Base-by-base conservation (phyloP, 306 rosid species). In the Dryas drummondii region DNA sequence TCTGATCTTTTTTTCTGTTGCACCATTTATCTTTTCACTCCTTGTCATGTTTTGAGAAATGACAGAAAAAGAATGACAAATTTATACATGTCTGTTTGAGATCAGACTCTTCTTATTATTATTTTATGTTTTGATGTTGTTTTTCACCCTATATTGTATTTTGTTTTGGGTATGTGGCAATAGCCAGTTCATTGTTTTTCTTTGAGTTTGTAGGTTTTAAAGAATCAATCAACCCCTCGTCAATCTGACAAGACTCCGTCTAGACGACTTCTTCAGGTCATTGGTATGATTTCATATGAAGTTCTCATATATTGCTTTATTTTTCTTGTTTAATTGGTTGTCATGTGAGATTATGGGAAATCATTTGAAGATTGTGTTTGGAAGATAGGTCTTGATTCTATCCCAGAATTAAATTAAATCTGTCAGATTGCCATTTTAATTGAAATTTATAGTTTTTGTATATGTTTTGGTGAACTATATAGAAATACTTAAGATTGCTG, bases 221-320 rank as follows among this genome's bases (percentile, higher is more conserved):
- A 83, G 91, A 78, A 65, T 79, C 96, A 88, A 78, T 85, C 97
- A 54, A 74, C 78, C 77, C 84, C 88, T 80, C 93, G 97, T 48
- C 85, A 86, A 70, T 81, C 53, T 27, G 97, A 94, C 78, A 90
- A 86, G 90, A 84, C 87, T 70, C 83, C 85, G 26, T 46, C 91
- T 41, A 87, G 66, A 65, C 83, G 97, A 83, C 87, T 90, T 80
- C 93, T 94, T 80, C 99, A 90, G 91, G 97, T 94, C 84, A 86
- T 87, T 81, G 99, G 99, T 94, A 94, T 64, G 96, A 75, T 72
- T 75, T 80, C 70, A 56, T 32, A 74, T 75, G 68, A 55, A 54
- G 60, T 60, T 26, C 49, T 67, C n/a, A 13, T 19, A 15, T 55
- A 15, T 51, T 53, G 14, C 10, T 16, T 26, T 15, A 16, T 7